Evolutionary conservation across 129 eudicot genomes (phyloP).

Genomic region (Escallonia rubra): DNA sequence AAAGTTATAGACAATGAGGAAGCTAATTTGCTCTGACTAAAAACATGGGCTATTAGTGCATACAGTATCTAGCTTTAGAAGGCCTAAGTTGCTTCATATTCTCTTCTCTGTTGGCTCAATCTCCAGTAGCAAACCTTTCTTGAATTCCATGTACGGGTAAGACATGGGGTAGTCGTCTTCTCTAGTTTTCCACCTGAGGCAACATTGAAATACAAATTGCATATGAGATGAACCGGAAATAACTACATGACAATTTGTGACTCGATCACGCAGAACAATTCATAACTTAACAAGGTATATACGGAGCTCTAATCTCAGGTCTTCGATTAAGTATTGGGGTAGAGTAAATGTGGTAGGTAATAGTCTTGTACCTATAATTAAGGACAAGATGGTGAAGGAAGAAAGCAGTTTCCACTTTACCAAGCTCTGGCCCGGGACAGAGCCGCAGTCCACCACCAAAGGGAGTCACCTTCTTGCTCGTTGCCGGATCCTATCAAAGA

Average conservation of each 20-base stretch:
- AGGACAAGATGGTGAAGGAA: slow-evolving; percentile 53
- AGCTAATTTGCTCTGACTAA: too few relatives aligned
- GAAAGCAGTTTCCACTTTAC: slow-evolving; percentile 37
- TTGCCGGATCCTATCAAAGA: slow-evolving; percentile 24
- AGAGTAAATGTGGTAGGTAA: too few relatives aligned
- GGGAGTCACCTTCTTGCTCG: slow-evolving; percentile 31
- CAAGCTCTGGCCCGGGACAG: slow-evolving; percentile 53
- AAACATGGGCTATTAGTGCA: too few relatives aligned
- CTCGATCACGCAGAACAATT: too few relatives aligned
- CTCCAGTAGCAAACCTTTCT: slow-evolving; percentile 29
- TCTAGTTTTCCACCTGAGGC: slow-evolving; percentile 36
- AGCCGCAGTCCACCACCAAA: slow-evolving; percentile 47
- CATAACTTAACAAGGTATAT: too few relatives aligned
- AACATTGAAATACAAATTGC: too few relatives aligned
- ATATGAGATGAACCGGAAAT: too few relatives aligned
- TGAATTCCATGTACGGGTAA: slow-evolving; percentile 38
- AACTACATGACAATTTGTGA: too few relatives aligned
- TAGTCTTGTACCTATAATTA: slow-evolving; percentile 29
- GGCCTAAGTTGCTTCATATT: neutral
- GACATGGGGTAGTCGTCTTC: slow-evolving; percentile 40
- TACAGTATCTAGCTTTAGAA: too few relatives aligned
- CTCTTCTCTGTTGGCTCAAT: slow-evolving; percentile 13
- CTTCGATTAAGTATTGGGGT: too few relatives aligned
- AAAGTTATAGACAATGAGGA: too few relatives aligned
- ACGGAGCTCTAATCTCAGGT: too few relatives aligned